Evolutionary conservation across 441 rosid genomes (phyloP), one percentile per base, ranked within the genome.

Genomic region (Populus hybrid): DNA sequence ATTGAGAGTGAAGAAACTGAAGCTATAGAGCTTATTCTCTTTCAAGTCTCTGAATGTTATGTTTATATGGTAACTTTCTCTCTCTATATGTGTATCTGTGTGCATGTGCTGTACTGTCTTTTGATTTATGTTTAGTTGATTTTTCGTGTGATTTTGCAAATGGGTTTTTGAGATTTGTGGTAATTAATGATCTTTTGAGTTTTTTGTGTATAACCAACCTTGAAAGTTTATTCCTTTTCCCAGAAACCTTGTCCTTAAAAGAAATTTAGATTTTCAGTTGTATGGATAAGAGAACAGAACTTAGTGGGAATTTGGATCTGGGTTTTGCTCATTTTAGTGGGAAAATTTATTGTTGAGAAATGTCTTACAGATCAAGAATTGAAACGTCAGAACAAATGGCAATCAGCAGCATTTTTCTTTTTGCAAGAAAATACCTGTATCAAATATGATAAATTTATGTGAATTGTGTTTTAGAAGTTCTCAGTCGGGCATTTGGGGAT

Each of bases 1-100:
- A 77, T 67, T 42, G 86, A 79, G 69, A 71, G 35, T n/a, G 98
- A 87, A 70, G 95, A 90, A 77, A 76, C 78, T 14, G 94, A 92
- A 79, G 85, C 86, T 30, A 69, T 92, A 69, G 99, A 95, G 89
- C 86, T 94, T 69, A 72, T 90, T 80, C 90, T 94, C 35, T 96
- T 90, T 85, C 97, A 96, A 83, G 95, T 96, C 72, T 81, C 97
- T 40, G 98, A 96, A 87, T 94, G 94, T 81, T 95, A 94, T 81
- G 98, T 94, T 80, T 95, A 96, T 85, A 77, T 94, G 95, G 72
- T 69, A n/a, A 69, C 12, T 35, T 20, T 28, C 21, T 69, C 46
- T 69, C 26, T 21, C 5, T 36, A 0, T 36, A 20, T 69, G 8
- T 66, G n/a, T 66, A 30, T 66, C 1, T 66, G 2, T 66, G 4